These are phyloP conservation scores for Leccinum subfulvum DNA, from an alignment of 1,284 basidiomycete species.

Conservation along the genomic window DNA sequence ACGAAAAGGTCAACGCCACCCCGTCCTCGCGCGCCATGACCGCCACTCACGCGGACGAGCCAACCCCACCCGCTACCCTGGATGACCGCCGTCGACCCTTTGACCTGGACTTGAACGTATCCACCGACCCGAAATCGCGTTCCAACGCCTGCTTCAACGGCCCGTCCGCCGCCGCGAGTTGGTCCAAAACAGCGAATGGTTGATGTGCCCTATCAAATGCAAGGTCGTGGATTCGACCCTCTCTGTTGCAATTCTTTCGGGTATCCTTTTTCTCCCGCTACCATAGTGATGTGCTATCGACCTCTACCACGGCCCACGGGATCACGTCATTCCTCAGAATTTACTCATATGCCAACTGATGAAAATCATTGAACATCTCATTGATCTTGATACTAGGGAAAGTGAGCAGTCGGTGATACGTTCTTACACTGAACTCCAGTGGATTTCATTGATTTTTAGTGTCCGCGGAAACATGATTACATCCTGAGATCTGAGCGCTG, in stretches of 20 bases:
- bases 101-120: conserved; percentile 79
- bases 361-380: not conserved
- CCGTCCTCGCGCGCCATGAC: not conserved
- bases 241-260: too few relatives aligned
- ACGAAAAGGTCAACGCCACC: not conserved
- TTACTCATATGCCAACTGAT: too few relatives aligned
- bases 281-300: too few relatives aligned
- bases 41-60: conserved; percentile 56
- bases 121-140: conserved; percentile 83
- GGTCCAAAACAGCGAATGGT: conserved; percentile 80
- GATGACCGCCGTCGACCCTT: conserved; percentile 86
- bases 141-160: conserved; percentile 81
- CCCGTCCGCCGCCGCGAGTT: conserved; percentile 42
- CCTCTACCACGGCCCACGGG: too few relatives aligned
- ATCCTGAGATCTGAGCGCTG: not conserved
- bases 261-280: too few relatives aligned
- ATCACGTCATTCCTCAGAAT: too few relatives aligned
- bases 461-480: not conserved
- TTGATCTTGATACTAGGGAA: not conserved
- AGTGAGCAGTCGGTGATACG: not conserved
- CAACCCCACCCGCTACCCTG: conserved; percentile 99
- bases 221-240: too few relatives aligned
- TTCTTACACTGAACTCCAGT: not conserved
- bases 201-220: too few relatives aligned
- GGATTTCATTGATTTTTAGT: not conserved